These are phyloP conservation scores for Penicillium sp. DNA, from an alignment of 2,329 filamentous ascomycete species.

Conservation along the genomic window DNA sequence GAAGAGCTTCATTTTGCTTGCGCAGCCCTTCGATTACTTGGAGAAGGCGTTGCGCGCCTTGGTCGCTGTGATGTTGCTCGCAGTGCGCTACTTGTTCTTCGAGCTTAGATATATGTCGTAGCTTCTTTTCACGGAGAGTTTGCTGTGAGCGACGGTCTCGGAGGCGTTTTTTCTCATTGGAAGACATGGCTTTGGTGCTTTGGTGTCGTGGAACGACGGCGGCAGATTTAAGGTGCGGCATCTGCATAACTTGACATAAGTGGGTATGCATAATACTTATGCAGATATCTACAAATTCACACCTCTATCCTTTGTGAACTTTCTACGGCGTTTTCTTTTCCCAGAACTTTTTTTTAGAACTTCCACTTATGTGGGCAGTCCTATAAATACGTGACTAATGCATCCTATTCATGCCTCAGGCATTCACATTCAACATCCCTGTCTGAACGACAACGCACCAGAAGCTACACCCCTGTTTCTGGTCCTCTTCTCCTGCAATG, in stretches of 20 bases:
- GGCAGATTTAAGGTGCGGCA: not conserved
- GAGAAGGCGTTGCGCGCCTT: constrained; percentile 17
- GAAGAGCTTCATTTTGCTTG: constrained; percentile 23
- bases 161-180: constrained; percentile 21
- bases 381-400: too few relatives aligned
- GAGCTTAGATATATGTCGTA: constrained; percentile 18
- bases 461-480: too few relatives aligned
- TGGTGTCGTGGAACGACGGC: not conserved
- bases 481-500: too few relatives aligned
- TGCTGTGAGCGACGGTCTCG: constrained; percentile 30
- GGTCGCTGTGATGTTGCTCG: constrained; percentile 24
- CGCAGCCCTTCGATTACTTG: constrained; percentile 22
- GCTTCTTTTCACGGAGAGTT: constrained; percentile 26
- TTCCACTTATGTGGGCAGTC: not conserved
- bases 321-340: not conserved
- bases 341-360: too few relatives aligned
- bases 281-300: not conserved
- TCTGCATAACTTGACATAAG: not conserved
- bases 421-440: too few relatives aligned
- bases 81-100: constrained; percentile 26
- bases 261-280: not conserved
- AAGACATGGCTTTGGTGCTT: constrained; percentile 3
- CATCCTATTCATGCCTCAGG: too few relatives aligned
- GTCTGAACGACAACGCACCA: too few relatives aligned
- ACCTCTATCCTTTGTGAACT: too few relatives aligned